Percentiles rank a stretch among this genome's conserved stretches.
Evolutionary conservation across 768 basidiomycete genomes (phyloP).

Genomic region (Polyporus arcularius): DNA sequence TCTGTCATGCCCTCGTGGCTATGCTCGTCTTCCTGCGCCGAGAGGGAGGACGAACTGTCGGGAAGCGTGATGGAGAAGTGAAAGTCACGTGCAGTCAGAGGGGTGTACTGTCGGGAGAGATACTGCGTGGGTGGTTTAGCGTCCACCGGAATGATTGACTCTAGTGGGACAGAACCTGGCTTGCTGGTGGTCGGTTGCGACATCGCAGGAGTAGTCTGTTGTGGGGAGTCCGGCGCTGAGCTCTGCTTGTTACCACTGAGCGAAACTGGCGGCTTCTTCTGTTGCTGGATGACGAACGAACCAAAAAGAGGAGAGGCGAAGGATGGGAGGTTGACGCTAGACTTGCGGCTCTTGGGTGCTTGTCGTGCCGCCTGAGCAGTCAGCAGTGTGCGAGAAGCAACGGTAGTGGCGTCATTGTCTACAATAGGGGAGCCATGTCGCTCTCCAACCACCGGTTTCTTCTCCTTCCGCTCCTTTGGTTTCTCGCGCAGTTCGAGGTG

Average conservation of each 20-base stretch:
- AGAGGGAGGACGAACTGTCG: slow-evolving; percentile 57
- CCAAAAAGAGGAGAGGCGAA: slow-evolving; percentile 63
- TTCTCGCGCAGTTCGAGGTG: slow-evolving; percentile 50
- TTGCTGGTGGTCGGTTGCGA: slow-evolving; percentile 28
- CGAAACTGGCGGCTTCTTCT: slow-evolving; percentile 34
- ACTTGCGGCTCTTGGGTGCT: slow-evolving; percentile 19
- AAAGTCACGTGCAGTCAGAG: slow-evolving; percentile 75
- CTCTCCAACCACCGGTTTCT: slow-evolving; percentile 14
- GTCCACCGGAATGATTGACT: slow-evolving; percentile 79
- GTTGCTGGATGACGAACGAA: slow-evolving; percentile 55
- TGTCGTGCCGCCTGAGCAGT: slow-evolving; percentile 13
- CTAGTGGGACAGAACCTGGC: slow-evolving; percentile 60
- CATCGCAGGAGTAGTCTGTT: slow-evolving; percentile 9
- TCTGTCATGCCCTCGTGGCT: slow-evolving; percentile 71
- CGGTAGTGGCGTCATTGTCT: slow-evolving; percentile 45
- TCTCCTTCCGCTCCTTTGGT: slow-evolving; percentile 46
- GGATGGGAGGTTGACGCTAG: slow-evolving; percentile 25
- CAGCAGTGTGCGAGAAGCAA: slow-evolving; percentile 25
- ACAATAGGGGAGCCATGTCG: slow-evolving; percentile 5
- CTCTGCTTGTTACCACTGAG: neutral
- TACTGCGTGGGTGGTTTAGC: slow-evolving; percentile 86
- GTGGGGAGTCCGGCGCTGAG: slow-evolving; percentile 4
- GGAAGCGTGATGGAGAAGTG: slow-evolving; percentile 67
- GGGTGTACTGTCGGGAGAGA: slow-evolving; percentile 71
- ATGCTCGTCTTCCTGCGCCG: slow-evolving; percentile 50